Base-by-base conservation (phyloP, 768 basidiomycete genomes). In the Neoboletus brunneissimus region DNA sequence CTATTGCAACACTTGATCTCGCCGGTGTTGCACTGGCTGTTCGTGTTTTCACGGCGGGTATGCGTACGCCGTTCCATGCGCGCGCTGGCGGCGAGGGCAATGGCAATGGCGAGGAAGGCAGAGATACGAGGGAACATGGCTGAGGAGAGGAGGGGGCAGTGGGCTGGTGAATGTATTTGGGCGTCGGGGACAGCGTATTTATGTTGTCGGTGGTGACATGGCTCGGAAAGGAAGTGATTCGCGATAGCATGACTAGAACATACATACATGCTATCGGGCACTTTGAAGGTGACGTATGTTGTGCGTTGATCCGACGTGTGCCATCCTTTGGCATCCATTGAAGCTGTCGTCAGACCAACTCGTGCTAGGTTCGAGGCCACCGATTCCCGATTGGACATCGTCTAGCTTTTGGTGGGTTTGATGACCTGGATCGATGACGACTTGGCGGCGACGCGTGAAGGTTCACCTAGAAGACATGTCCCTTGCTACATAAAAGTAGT, bases 41-140 rank as follows among this genome's bases (percentile, higher is more conserved):
- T 1, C 25, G 32, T 13, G 35, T 6, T 37, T 18, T 25, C 22
- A 11, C 60, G 58, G 27, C 58, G 69, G 29, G 46, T 12, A n/a
- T 57, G 58, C 4, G 6, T 13, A 29, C 48, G 67, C 16, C 60
- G 61, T 12, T 66, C 64, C 54, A 66, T 60, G 54, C 60, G 67
- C 48, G 67, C 67, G 35, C 55, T 69, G 58, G 62, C 41, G 32
- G 53, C 49, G 48, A 61, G 29, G 35, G 67, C 59, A 22, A 69
- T 1, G 38, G 29, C 48, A 38, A 69, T 9, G 20, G 62, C 42
- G 44, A 69, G 25, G 27, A 69, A 37, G 35, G 54, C 58, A 59
- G 63, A 59, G 50, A 58, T 20, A 46, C 35, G 67, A 56, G 56
- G 9, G 53, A 67, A 67, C 67, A 69, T 69, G 54, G 44, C 46